Evolutionary conservation across 2,329 filamentous ascomycete genomes (phyloP).

Genomic region (Cladophialophora bantiana): DNA sequence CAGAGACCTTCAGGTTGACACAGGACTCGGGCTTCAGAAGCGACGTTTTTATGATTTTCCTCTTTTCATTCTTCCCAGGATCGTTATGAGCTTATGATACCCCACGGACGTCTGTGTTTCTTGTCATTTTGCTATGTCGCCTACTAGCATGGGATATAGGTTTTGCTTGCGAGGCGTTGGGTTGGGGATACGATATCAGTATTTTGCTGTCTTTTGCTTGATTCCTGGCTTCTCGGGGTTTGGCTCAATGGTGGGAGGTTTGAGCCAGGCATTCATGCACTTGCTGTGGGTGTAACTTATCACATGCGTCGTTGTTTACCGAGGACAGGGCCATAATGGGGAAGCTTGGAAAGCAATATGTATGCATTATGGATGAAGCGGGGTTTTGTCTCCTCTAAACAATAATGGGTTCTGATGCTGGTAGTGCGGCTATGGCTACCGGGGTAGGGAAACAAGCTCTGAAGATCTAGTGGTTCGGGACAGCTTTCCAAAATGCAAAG

Average conservation of each 20-base stretch:
- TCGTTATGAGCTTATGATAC: conserved; percentile 33
- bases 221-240: not conserved
- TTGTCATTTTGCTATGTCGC: conserved; percentile 15
- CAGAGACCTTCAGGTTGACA: not conserved
- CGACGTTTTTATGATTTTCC: conserved; percentile 24
- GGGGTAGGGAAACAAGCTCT: not conserved
- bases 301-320: not conserved
- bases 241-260: not conserved
- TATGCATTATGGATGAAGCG: not conserved
- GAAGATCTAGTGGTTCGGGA: not conserved
- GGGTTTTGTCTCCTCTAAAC: not conserved
- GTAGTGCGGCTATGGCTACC: not conserved
- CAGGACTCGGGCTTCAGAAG: not conserved
- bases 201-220: not conserved
- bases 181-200: not conserved
- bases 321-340: not conserved
- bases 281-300: not conserved
- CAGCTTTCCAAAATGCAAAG: not conserved
- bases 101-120: conserved; percentile 16
- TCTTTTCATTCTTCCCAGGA: conserved; percentile 18
- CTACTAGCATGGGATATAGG: conserved; percentile 13
- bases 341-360: not conserved
- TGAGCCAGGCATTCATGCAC: not conserved
- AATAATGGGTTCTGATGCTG: not conserved
- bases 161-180: not conserved